Evolutionary conservation across 768 basidiomycete species (phyloP), one percentile per base, ranked within the genome.

Genomic region (Macrolepiota dolichaula): DNA sequence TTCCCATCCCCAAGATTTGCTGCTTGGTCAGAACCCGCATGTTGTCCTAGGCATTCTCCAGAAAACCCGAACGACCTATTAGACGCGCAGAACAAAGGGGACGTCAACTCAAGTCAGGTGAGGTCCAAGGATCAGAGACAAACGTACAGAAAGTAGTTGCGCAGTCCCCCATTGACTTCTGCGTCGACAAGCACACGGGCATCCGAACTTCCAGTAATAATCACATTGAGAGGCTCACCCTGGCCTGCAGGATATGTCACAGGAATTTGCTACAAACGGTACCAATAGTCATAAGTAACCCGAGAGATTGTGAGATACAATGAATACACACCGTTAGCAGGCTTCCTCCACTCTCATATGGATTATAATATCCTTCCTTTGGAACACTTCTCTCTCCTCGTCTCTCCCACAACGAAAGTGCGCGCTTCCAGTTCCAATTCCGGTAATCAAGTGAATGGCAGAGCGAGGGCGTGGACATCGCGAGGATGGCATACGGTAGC

Each of bases 1-100:
- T 86, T 73, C 0, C 94, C 94, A 67, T 97, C 95, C 3, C 95
- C 95, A 0, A 97, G 79, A 67, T 95, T 78, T 0, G 88, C 93
- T 3, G 67, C 74, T 69, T 97, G 95, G 55, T 81, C 70, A 15
- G 75, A 76, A 1, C 91, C 90, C 1, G 82, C 74, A 70, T 89
- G 86, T 67, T 95, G 92, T 1, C 94, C 95, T 27, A 96, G 75
- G 69, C 94, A 96, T 74, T 96, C 91, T 15, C 83, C 76, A 24
- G 85, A 80, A 71, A 90, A 89, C 13, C 86, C 81, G 59, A 94
- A 73, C 2, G 89, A 89, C 55, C 91, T 91, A 29, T 51, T n/a
- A 29, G 40, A 42, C 40, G 19, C 40, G 19, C 7, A 13, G 17
- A 42, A 15, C 15, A 42, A 19, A 19, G 4, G 13, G n/a, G 19